A percentile compares a stretch with the other conserved stretches of the same genome.
phyloP scores from a whole-genome alignment of 2,329 filamentous ascomycete species.

The Claviceps digitariae region DNA sequence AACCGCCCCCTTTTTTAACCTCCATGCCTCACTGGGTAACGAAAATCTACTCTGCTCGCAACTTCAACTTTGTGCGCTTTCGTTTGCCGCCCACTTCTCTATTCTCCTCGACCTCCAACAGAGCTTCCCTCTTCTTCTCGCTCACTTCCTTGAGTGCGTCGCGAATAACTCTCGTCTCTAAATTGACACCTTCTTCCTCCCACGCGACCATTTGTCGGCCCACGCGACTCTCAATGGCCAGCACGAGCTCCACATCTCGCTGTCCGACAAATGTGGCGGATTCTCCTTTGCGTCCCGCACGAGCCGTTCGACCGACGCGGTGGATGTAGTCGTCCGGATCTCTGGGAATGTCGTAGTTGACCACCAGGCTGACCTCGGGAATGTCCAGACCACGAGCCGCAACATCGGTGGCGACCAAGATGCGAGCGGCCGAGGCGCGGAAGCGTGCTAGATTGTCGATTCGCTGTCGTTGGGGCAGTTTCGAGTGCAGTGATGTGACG shows the following conservation, averaged over 20 bases:
- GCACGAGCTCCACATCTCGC: slow-evolving; percentile 79
- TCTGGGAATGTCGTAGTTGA: slow-evolving; percentile 94
- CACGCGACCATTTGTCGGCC: slow-evolving; percentile 70
- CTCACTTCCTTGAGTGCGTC: slow-evolving; percentile 80
- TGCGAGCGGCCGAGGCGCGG: slow-evolving; percentile 73
- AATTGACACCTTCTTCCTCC: slow-evolving; percentile 79
- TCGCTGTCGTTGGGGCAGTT: slow-evolving; percentile 70
- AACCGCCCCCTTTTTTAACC: too few relatives aligned
- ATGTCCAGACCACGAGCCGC: slow-evolving; percentile 92
- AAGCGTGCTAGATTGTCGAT: slow-evolving; percentile 83
- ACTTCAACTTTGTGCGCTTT: slow-evolving; percentile 47
- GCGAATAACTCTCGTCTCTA: slow-evolving; percentile 78
- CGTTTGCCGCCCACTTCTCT: slow-evolving; percentile 83
- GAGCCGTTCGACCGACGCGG: slow-evolving; percentile 84
- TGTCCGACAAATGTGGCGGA: slow-evolving; percentile 84
- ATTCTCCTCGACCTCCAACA: slow-evolving; percentile 83
- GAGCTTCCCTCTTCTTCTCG: slow-evolving; percentile 89
- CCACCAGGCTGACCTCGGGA: slow-evolving; percentile 73
- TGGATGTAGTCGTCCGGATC: slow-evolving; percentile 97
- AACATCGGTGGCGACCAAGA: slow-evolving; percentile 90
- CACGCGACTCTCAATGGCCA: slow-evolving; percentile 77
- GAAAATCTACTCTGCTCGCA: slow-evolving; percentile 21
- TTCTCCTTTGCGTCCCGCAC: slow-evolving; percentile 74
- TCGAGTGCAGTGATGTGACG: slow-evolving; percentile 82
- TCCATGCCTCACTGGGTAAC: too few relatives aligned